Percentiles rank a stretch among this genome's conserved stretches.
These are phyloP conservation scores for Hanseniaspora pseudoguilliermondii DNA, from an alignment of 805 yeast genomes.

Conservation along the genomic window DNA sequence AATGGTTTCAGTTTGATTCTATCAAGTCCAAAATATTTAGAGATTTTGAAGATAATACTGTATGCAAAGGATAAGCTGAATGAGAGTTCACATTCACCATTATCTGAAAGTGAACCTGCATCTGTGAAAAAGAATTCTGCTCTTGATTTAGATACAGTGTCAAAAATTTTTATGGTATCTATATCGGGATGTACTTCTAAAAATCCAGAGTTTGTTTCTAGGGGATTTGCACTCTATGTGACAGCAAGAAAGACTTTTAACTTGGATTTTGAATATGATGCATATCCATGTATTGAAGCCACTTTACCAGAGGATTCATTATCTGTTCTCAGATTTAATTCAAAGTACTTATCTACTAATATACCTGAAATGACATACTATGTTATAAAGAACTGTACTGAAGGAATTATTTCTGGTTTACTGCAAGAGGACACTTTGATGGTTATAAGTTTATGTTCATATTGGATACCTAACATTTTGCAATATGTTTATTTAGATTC, in stretches of 20 bases:
- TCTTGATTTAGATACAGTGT: slow-evolving; percentile 34
- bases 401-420: slow-evolving; percentile 20
- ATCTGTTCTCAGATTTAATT: slow-evolving; percentile 32
- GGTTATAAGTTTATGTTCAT: slow-evolving; percentile 32
- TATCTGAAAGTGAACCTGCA: slow-evolving; percentile 8
- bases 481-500: slow-evolving; percentile 41
- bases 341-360: slow-evolving; percentile 35
- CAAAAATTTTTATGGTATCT: slow-evolving; percentile 50
- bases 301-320: slow-evolving; percentile 58
- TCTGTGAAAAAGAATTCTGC: slow-evolving; percentile 18
- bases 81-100: slow-evolving; percentile 20
- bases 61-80: slow-evolving; percentile 48
- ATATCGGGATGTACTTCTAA: slow-evolving; percentile 56
- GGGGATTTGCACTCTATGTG: slow-evolving; percentile 52
- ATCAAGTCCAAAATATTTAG: slow-evolving; percentile 40
- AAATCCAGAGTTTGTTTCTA: slow-evolving; percentile 44
- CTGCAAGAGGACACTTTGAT: slow-evolving; percentile 20
- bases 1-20: slow-evolving; percentile 31
- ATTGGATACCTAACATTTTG: slow-evolving; percentile 64
- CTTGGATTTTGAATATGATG: slow-evolving; percentile 45
- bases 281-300: slow-evolving; percentile 44
- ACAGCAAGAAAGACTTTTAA: slow-evolving; percentile 48
- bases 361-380: slow-evolving; percentile 51
- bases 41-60: slow-evolving; percentile 57
- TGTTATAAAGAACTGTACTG: slow-evolving; percentile 29